Evolutionary conservation across 306 rosid genomes (phyloP), one percentile per base, ranked within the genome.

Genomic region (Senna siamea): DNA sequence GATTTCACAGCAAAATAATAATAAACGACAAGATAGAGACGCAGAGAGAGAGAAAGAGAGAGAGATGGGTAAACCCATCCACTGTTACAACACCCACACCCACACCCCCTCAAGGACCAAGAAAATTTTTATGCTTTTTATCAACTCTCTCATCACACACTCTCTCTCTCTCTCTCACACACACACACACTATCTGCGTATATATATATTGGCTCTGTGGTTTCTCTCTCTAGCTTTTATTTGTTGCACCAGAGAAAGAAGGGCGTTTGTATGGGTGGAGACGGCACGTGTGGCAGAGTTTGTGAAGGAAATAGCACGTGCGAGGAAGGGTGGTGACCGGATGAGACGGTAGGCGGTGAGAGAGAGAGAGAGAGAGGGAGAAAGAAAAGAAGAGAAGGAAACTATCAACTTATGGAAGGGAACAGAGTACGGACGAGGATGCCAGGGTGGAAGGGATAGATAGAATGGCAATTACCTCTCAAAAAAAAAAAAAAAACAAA

Each of bases 201-300:
- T 34, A 40, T 59, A 44, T 62, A 64, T 66, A 35, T 51, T 17
- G 65, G 9, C 68, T 26, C 48, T 70, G 64, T 64, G 28, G 17
- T 66, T 47, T 82, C 82, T 76, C 78, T 85, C 72, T 77, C 86
- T 73, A 72, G 80, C 80, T 87, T 88, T 84, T 76, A 81, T 81
- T 84, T 85, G 98, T 93, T 93, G 98, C 94, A 89, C 96, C 94
- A 85, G 74, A 82, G 82, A 85, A 80, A 76, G 76, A 50, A 53
- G 79, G 71, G 70, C 70, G 70, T 62, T 62, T 77, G 83, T 77
- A 82, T 80, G 92, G 85, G 84, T 20, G 89, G 51, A 43, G 80
- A 53, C 34, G n/a, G 54, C 80, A 70, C 81, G 81, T 73, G 76
- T 54, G 85, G n/a, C n/a, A 22, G 17, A 13, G 9, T 0, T 9